Base-by-base conservation (phyloP, 2,329 filamentous ascomycete species). In the Xylaria sp. region DNA sequence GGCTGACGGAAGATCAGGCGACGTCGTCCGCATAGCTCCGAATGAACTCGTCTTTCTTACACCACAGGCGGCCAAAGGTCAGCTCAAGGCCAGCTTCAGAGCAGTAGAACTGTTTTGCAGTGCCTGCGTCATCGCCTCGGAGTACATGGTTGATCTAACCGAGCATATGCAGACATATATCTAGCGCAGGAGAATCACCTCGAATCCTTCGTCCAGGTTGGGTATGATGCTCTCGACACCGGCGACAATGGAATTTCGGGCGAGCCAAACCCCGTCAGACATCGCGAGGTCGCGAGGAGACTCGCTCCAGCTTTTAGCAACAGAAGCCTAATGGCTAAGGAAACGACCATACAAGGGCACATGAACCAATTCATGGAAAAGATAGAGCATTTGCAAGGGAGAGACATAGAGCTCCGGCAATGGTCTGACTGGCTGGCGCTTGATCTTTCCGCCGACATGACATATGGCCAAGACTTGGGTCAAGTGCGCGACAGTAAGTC, bases 351-450 rank as follows among this genome's bases (percentile, higher is more conserved):
- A 22, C 67, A 68, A 31, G 59, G 36, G 25, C 61, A 71, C 20
- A 55, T 67, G 20, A 49, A 69, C 47, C 29, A n/a, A 0, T 69
- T 71, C 47, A 50, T 69, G 13, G 22, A 55, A 13, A 66, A 57
- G 42, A 67, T 69, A 63, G 49, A 45, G 17, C 22, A 20, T 1
- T 31, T 57, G 1, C 22, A 47, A 5, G 53, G 65, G 15, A 31
- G 54, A 25, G 70, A 65, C 2, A 53, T 68, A 25, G 63, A 68
- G 20, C 49, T 71, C 17, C 55, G 36, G 55, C 55, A 59, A 45
- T 73, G 70, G 69, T 61, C 65, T 17, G 68, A 73, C 61, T 74
- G 72, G 72, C 55, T 74, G 1, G 66, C 67, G 5, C 58, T 73
- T 50, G 73, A 73, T 60, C 58, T 72, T 27, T 65, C 73, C 25